A percentile compares a stretch with the other conserved stretches of the same genome.
Conservation (phyloP, 805 yeast species). For the Candida loeiensis region DNA sequence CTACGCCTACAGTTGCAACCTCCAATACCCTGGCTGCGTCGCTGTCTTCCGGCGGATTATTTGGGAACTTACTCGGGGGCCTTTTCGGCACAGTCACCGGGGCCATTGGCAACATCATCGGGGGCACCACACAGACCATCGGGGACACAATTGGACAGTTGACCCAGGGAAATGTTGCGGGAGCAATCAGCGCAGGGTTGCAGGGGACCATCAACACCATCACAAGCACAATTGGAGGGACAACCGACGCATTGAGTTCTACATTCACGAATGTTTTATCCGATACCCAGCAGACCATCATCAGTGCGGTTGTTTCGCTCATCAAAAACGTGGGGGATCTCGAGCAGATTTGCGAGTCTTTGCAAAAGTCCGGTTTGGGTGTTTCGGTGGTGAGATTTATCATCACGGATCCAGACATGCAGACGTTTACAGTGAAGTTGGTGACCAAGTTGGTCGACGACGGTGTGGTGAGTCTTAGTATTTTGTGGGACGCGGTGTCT, state of each 20-base stretch:
- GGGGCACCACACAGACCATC: constrained; percentile 4
- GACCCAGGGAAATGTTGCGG: constrained; percentile 3
- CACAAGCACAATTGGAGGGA: constrained; percentile 4
- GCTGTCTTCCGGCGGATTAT: constrained; percentile 2
- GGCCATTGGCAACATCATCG: constrained; percentile 1
- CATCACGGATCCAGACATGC: constrained; percentile 16
- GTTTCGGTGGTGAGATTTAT: constrained; percentile 16
- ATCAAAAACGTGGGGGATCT: constrained; percentile 17
- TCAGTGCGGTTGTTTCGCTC: constrained; percentile 14
- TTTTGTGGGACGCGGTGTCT: constrained; percentile 12
- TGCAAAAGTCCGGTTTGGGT: constrained; percentile 23
- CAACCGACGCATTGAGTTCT: constrained; percentile 1
- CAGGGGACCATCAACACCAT: constrained; percentile 7
- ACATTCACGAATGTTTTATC: constrained; percentile 2
- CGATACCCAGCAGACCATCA: constrained; percentile 7
- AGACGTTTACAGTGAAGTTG: constrained; percentile 17
- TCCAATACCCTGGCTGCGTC: background rate
- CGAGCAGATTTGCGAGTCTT: constrained; percentile 19
- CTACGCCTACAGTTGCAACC: background rate
- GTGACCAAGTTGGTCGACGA: constrained; percentile 14
- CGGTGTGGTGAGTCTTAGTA: constrained; percentile 12
- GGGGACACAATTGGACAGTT: constrained; percentile 5
- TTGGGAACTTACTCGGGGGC: background rate
- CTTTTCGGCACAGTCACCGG: background rate
- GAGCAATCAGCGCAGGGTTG: constrained; percentile 6